A percentile compares a stretch with the other conserved stretches of the same genome.
Evolutionary conservation across 148 eudicot genomes (phyloP).

Genomic region (Simmondsia chinensis): DNA sequence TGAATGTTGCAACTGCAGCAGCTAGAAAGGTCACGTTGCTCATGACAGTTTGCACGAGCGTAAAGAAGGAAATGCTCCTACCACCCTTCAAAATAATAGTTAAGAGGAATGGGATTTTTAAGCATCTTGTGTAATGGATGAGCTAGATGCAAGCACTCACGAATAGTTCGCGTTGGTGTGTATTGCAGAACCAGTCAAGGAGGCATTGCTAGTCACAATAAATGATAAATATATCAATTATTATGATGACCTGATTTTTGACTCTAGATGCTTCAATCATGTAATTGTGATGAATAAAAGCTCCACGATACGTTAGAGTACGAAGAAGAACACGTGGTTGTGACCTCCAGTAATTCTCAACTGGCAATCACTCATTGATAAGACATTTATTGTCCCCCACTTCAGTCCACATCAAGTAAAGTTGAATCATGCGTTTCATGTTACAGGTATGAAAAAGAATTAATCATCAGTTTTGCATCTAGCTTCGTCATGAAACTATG

Average conservation of each 20-base stretch:
- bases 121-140: not conserved
- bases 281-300: slow-evolving; percentile 3
- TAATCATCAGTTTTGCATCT: not conserved
- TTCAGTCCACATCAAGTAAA: not conserved
- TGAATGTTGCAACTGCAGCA: not conserved
- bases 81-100: not conserved
- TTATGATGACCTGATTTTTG: slow-evolving; percentile 4
- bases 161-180: too few species aligned
- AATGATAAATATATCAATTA: not conserved
- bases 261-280: slow-evolving; percentile 9
- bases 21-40: not conserved
- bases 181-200: not conserved
- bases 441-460: not conserved
- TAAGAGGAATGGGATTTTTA: not conserved
- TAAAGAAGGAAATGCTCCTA: not conserved
- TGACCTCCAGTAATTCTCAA: slow-evolving; percentile 1
- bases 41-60: not conserved
- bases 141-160: not conserved
- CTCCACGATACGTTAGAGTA: not conserved
- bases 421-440: not conserved
- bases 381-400: not conserved
- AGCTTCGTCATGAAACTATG: not conserved
- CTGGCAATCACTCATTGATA: slow-evolving; percentile 9
- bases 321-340: not conserved
- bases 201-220: not conserved